phyloP scores from a whole-genome alignment of 164 flowering plant species.

The Sextonia rubra region DNA sequence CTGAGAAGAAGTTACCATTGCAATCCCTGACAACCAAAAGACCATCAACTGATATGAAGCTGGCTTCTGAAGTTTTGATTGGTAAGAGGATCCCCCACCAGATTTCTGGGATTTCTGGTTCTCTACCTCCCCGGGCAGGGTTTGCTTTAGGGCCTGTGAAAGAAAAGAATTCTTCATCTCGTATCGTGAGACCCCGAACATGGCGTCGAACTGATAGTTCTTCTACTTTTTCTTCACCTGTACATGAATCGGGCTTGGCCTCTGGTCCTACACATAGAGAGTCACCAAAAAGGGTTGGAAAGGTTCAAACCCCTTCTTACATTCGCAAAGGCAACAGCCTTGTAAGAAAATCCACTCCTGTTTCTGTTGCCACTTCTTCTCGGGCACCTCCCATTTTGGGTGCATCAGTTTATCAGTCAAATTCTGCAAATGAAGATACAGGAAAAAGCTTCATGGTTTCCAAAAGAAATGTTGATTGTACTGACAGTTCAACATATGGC shows the following conservation, averaged over 20 bases:
- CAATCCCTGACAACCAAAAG: slow-evolving; percentile 18
- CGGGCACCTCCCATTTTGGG: slow-evolving; percentile 24
- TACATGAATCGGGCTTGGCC: slow-evolving; percentile 21
- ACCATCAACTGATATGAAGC: slow-evolving; percentile 14
- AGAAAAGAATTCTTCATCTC: slow-evolving; percentile 28
- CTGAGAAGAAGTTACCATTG: slow-evolving; percentile 14
- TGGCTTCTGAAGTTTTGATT: slow-evolving; percentile 17
- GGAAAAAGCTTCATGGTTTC: slow-evolving; percentile 18
- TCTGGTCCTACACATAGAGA: slow-evolving; percentile 25
- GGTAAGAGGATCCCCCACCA: slow-evolving; percentile 21
- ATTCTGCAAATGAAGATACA: slow-evolving; percentile 27
- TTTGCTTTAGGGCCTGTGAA: slow-evolving; percentile 23
- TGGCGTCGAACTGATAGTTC: slow-evolving; percentile 59
- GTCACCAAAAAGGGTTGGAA: slow-evolving; percentile 17
- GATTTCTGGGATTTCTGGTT: slow-evolving; percentile 27
- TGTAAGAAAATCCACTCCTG: slow-evolving; percentile 52
- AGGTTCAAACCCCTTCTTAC: slow-evolving; percentile 46
- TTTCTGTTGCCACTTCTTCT: slow-evolving; percentile 22
- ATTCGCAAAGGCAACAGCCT: slow-evolving; percentile 92
- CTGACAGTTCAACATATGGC: slow-evolving; percentile 19
- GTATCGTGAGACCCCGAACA: slow-evolving; percentile 43
- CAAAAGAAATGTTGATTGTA: slow-evolving; percentile 17
- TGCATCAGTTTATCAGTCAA: slow-evolving; percentile 25
- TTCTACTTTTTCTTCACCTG: slow-evolving; percentile 23
- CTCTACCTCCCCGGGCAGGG: slow-evolving; percentile 28